Percentiles rank a stretch among this genome's conserved stretches.
phyloP scores from a whole-genome alignment of 2,329 filamentous ascomycete genomes.

The Exophiala lecanii-corni region DNA sequence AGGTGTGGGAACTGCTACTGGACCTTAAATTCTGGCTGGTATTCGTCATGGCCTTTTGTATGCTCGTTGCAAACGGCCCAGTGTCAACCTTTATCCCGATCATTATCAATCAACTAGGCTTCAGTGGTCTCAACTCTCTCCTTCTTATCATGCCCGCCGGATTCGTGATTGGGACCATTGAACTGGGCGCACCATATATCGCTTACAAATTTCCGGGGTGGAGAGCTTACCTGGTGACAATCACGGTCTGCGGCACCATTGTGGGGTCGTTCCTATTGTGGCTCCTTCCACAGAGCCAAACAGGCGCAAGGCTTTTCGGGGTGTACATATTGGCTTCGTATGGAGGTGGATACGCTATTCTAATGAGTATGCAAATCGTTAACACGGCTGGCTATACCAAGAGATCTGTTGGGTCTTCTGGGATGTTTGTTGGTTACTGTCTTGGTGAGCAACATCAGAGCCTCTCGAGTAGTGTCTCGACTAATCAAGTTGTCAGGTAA shows the following conservation, averaged over 20 bases:
- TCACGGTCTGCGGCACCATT: constrained; percentile 41
- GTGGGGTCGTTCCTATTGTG: constrained; percentile 42
- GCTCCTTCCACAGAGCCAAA: constrained; percentile 37
- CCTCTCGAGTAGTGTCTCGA: too few relatives aligned
- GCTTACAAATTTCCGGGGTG: constrained; percentile 35
- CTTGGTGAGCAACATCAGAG: constrained; percentile 43
- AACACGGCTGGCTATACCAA: constrained; percentile 28
- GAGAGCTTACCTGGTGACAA: constrained; percentile 38
- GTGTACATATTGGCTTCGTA: constrained; percentile 45
- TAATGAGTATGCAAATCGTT: constrained; percentile 46
- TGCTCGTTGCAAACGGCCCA: constrained; percentile 65
- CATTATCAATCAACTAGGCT: constrained; percentile 68
- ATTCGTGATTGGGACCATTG: constrained; percentile 33
- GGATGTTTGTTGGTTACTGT: constrained; percentile 25
- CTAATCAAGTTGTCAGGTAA: too few relatives aligned
- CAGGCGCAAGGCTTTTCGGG: constrained; percentile 45
- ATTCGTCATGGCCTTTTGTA: constrained; percentile 62
- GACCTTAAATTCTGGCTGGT: constrained; percentile 62
- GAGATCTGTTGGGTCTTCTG: constrained; percentile 20
- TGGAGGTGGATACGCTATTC: constrained; percentile 46
- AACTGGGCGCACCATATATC: constrained; percentile 38
- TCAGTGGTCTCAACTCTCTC: constrained; percentile 58
- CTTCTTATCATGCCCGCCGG: constrained; percentile 51
- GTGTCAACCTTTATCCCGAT: constrained; percentile 61
- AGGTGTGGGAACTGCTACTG: constrained; percentile 53